These are phyloP conservation scores for Chrysanthemum makinoi DNA, from an alignment of 129 eudicot species.

Conservation along the genomic window DNA sequence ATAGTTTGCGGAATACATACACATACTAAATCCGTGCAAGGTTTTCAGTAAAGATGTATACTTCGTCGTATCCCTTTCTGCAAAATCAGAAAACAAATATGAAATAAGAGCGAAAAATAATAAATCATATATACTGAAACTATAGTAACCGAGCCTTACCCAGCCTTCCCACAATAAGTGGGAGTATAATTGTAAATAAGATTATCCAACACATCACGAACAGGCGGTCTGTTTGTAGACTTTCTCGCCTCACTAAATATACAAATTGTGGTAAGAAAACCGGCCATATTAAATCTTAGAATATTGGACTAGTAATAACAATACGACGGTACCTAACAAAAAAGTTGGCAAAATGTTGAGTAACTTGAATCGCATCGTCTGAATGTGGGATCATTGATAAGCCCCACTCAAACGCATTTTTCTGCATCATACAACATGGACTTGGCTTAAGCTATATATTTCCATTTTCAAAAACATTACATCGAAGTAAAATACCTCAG, in stretches of 20 bases:
- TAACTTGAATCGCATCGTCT: constrained; percentile 82
- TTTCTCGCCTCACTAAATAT: constrained; percentile 80
- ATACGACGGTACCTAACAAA: constrained; percentile 49
- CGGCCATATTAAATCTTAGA: background rate
- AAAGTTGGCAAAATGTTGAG: constrained; percentile 82
- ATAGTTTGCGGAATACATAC: background rate
- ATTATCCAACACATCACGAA: constrained; percentile 56
- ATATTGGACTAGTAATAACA: background rate
- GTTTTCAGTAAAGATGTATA: constrained; percentile 3
- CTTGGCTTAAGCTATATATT: too few relatives aligned
- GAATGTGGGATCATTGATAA: constrained; percentile 74
- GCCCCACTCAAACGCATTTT: constrained; percentile 60
- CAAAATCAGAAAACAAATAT: background rate
- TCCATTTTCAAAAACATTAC: too few relatives aligned
- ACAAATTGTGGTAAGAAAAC: background rate
- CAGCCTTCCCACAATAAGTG: constrained; percentile 76
- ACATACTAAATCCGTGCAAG: constrained; percentile 14
- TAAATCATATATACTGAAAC: background rate
- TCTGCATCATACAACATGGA: too few relatives aligned
- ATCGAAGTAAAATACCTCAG: too few relatives aligned
- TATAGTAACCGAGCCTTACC: constrained; percentile 36
- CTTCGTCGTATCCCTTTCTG: constrained; percentile 24
- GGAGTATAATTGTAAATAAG: constrained; percentile 88
- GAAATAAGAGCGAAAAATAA: background rate
- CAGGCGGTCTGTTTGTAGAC: constrained; percentile 61